Base-by-base conservation (phyloP, 2,329 filamentous ascomycete species). In the Coleophoma cylindrospora region DNA sequence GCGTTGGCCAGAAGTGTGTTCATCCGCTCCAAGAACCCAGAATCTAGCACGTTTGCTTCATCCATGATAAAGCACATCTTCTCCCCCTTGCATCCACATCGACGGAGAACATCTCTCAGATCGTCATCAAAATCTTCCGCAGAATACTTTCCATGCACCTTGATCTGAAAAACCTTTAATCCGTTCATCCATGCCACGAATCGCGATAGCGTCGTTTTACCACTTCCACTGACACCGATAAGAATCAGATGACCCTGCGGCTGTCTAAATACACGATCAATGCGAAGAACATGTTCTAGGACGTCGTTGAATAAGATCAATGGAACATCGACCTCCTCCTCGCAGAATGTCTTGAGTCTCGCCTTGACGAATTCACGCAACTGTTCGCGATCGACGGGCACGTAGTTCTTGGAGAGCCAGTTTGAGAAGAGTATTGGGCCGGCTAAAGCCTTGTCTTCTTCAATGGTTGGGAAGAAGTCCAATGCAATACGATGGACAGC, bases 21-120 rank as follows among this genome's bases (percentile, higher is more conserved):
- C 94, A 99, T 99, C 62, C 95, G 86, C 70, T 99, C 94, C 49
- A 99, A 71, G 83, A 99, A 99, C 48, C 94, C 94, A 40, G 94
- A 99, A 69, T 99, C 94, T 27, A 99, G 80, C 34, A 99, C 94
- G 63, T 99, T 99, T 10, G 92, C 87, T 73, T 99, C 94, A 66
- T 99, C 94, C 91, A 99, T 97, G 74, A 99, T 96, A 76, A 99
- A 99, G 73, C 95, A 99, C 45, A 99, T 95, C 76, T 97, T 97
- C 68, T 99, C 94, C 34, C 94, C 94, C 75, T 96, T 96, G 75
- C 92, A 97, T 55, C 94, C 94, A 61, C 90, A 95, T 50, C 94
- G 83, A 43, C 94, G 86, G 38, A 99, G 81, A 9, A 99, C 94
- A 65, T 91, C 92, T 57, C 95, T 83, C 34, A 99, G 75, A 68